Evolutionary conservation across 2,329 filamentous ascomycete species (phyloP), one percentile per base, ranked within the genome.

Genomic region (Bipolaris gigantea): DNA sequence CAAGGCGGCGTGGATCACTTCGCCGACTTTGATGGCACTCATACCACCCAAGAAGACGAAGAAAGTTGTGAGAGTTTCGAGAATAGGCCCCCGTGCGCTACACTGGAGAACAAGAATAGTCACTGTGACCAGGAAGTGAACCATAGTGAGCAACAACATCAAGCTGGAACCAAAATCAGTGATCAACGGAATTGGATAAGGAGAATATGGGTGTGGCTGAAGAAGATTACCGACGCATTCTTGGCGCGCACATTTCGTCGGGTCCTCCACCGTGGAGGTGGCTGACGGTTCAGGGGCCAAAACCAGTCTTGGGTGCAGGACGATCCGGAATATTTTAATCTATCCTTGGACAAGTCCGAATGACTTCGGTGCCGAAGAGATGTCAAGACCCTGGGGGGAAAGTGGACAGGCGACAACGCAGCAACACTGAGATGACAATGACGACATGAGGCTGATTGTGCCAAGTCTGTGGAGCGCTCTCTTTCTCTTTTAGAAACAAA

Each of bases 11-110:
- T 5, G 6, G 38, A 48, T 23, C 25, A 23, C 13, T 53, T 53
- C 25, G 5, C 39, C 27, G 44, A 53, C 18, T 53, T 48, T 39
- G 50, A 53, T 15, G 38, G 44, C 10, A 44, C 32, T 16, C 30
- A 43, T 19, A 16, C 11, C 4, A 15, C 40, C 18, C 13, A 10
- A 1, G 48, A 45, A 18, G 16, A 50, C 27, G 41, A 32, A 5
- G 11, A 5, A 10, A 15, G n/a, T 11, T 5, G 10, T 13, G 8
- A 5, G 21, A 13, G 2, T 15, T 13, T 18, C 6, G 11, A 32
- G 9, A 5, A 50, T 13, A 19, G 16, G 4, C 11, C 39, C 15
- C 21, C 30, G 6, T 3, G 34, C n/a, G 4, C 30, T 19, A 3
- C 30, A 41, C 6, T 38, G 7, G 16, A 25, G 10, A 25, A 42